Evolutionary conservation across 2,329 filamentous ascomycete species (phyloP).

Genomic region (Fusarium paranaense): DNA sequence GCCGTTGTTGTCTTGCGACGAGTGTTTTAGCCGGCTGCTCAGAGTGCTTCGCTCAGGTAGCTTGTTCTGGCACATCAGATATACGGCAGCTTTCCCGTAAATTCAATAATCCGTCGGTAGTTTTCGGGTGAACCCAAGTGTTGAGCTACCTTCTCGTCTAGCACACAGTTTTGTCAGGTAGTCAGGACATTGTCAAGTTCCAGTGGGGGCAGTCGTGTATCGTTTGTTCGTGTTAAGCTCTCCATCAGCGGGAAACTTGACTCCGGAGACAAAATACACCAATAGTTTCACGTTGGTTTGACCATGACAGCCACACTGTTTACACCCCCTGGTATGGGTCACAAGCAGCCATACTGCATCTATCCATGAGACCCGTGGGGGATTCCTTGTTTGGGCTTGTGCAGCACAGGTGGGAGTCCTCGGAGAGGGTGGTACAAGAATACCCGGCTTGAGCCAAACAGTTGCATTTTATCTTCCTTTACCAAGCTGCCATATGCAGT

Average conservation of each 20-base stretch:
- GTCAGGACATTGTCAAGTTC: not conserved
- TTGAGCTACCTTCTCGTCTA: no score
- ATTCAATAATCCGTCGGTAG: no score
- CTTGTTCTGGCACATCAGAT: no score
- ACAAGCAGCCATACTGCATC: not conserved
- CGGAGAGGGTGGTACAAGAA: not conserved
- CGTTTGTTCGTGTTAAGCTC: not conserved
- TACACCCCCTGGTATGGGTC: not conserved
- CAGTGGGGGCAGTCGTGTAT: not conserved
- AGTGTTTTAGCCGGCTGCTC: no score
- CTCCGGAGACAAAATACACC: not conserved
- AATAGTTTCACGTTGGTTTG: not conserved
- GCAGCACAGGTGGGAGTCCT: not conserved
- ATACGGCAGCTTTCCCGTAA: no score
- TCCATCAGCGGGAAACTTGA: not conserved
- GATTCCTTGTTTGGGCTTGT: not conserved
- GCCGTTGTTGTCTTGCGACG: no score
- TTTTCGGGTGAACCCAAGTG: no score
- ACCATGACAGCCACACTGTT: not conserved
- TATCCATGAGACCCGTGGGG: not conserved
- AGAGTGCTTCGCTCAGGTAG: no score
- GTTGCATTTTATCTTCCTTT: not conserved
- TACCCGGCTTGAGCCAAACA: not conserved
- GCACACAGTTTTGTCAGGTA: no score
- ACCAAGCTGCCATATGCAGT: not conserved